A percentile compares a stretch with the other conserved stretches of the same genome.
Conservation (phyloP, 768 basidiomycete genomes). For the Asterophora parasitica region DNA sequence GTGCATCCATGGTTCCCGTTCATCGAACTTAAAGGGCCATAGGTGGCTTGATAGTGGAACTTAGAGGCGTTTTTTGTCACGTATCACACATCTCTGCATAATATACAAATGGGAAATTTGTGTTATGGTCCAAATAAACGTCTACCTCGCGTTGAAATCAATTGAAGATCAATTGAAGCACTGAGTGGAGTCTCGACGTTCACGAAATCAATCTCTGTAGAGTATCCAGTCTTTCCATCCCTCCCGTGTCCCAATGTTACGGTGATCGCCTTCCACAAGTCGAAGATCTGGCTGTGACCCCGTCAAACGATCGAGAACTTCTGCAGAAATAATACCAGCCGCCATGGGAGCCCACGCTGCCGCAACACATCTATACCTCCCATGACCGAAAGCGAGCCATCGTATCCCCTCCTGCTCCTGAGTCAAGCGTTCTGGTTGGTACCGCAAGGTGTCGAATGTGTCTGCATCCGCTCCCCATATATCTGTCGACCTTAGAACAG, state of each 20-base stretch:
- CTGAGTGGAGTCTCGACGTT: no score
- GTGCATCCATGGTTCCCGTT: slow-evolving; percentile 52
- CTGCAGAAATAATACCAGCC: slow-evolving; percentile 42
- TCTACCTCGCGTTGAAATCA: no score
- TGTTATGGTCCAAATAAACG: no score
- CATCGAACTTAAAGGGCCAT: slow-evolving; percentile 1
- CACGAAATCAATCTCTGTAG: not conserved
- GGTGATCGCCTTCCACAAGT: slow-evolving; percentile 22
- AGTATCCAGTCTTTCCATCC: slow-evolving; percentile 46
- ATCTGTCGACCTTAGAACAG: slow-evolving; percentile 25
- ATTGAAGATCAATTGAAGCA: no score
- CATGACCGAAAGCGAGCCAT: slow-evolving; percentile 45
- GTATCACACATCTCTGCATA: no score
- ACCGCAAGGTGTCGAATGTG: slow-evolving; percentile 42
- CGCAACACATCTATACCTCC: slow-evolving; percentile 44
- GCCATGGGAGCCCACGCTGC: slow-evolving; percentile 47
- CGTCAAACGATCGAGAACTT: slow-evolving; percentile 32
- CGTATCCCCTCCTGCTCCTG: slow-evolving; percentile 18
- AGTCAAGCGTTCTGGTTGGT: slow-evolving; percentile 16
- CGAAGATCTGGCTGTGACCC: slow-evolving; percentile 17
- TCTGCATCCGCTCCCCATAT: slow-evolving; percentile 34
- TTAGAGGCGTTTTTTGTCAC: no score
- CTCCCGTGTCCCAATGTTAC: slow-evolving; percentile 28
- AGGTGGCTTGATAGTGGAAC: not conserved
- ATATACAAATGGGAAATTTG: no score